Percentiles rank a stretch among this genome's conserved stretches.
phyloP scores from a whole-genome alignment of 2,329 filamentous ascomycete genomes.

The Acephala macrosclerotiorum region DNA sequence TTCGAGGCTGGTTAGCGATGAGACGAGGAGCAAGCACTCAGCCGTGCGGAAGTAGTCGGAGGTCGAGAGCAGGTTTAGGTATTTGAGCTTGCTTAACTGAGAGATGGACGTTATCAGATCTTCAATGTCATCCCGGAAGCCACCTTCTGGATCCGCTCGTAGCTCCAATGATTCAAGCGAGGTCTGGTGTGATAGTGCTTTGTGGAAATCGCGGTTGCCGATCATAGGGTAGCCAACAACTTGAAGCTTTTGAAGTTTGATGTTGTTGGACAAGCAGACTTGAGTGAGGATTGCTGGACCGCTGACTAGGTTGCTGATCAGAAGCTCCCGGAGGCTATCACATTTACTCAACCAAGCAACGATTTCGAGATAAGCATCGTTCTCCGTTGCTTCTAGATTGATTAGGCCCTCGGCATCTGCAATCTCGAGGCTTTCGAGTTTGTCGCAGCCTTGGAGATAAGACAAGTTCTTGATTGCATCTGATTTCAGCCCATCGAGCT shows the following conservation, averaged over 20 bases:
- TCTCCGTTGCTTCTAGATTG: conserved; percentile 57
- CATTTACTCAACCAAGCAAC: conserved; percentile 64
- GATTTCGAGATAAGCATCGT: conserved; percentile 59
- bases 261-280: conserved; percentile 53
- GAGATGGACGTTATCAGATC: conserved; percentile 58
- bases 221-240: conserved; percentile 57
- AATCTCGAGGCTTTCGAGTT: conserved; percentile 56
- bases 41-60: conserved; percentile 57
- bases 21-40: conserved; percentile 57
- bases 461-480: conserved; percentile 57
- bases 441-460: conserved; percentile 55
- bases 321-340: conserved; percentile 55
- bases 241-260: conserved; percentile 55
- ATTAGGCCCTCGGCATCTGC: conserved; percentile 50
- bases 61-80: conserved; percentile 59
- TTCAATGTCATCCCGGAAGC: conserved; percentile 55
- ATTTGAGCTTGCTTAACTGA: conserved; percentile 57
- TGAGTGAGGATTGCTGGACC: conserved; percentile 60
- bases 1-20: conserved; percentile 53
- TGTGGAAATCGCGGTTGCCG: conserved; percentile 59
- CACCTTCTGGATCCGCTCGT: conserved; percentile 54
- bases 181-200: conserved; percentile 57
- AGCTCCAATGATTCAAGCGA: conserved; percentile 54
- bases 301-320: conserved; percentile 57
- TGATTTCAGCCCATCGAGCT: conserved; percentile 55